Conservation (phyloP, 2,329 filamentous ascomycete species). For the Dryadomyces quercus-mongolicae region DNA sequence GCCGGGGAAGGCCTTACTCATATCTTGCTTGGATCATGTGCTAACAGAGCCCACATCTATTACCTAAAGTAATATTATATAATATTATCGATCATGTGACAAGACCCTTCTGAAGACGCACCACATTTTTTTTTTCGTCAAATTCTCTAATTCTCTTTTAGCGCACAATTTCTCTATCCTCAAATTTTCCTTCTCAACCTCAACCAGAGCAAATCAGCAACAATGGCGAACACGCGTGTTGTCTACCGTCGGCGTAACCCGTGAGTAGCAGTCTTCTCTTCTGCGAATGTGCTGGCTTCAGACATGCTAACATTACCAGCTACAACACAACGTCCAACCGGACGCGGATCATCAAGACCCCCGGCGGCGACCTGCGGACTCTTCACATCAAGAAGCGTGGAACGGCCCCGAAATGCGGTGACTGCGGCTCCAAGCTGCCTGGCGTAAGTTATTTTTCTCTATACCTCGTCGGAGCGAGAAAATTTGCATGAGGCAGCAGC, state of each 20-base stretch:
- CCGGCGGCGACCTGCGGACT: conserved; percentile 87
- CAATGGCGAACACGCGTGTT: conserved; percentile 47
- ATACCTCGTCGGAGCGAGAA: background rate
- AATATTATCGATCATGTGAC: conserved; percentile 9
- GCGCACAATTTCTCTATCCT: conserved; percentile 1
- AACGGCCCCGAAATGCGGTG: conserved; percentile 96
- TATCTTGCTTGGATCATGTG: background rate
- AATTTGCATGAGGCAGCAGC: no score
- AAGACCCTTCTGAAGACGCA: conserved; percentile 10
- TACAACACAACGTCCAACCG: conserved; percentile 99
- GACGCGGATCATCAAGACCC: conserved; percentile 90
- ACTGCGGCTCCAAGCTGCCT: conserved; percentile 94
- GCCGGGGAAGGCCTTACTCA: background rate
- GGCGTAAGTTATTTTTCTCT: conserved; percentile 67
- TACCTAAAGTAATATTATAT: background rate
- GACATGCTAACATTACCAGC: conserved; percentile 30
- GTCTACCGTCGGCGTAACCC: conserved; percentile 68
- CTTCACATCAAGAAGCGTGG: conserved; percentile 99
- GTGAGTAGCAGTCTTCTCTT: conserved; percentile 37
- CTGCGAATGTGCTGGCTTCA: background rate
- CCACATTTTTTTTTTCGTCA: conserved; percentile 11
- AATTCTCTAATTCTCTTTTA: conserved; percentile 1
- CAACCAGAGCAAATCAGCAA: conserved; percentile 29
- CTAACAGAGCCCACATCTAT: no score
- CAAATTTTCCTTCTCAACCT: conserved; percentile 6